Evolutionary conservation across 495 filamentous ascomycete genomes (phyloP).

Genomic region (Neurospora sp.): DNA sequence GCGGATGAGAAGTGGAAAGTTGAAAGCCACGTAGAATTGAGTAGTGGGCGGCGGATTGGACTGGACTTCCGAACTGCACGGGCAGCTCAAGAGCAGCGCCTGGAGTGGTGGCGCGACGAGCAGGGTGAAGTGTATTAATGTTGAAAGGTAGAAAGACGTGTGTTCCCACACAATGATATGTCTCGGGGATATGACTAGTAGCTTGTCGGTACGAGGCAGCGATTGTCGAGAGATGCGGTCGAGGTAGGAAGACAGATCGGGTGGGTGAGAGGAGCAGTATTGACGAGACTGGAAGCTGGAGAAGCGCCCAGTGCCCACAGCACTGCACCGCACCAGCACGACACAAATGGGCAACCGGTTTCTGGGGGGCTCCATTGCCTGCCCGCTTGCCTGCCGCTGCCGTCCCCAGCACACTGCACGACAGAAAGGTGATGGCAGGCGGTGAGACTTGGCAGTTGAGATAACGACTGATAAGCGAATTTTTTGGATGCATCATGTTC

Average conservation of each 20-base stretch:
- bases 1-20: conserved; percentile 6
- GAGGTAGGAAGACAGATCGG: background rate
- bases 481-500: conserved; percentile 12
- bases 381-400: conserved; percentile 13
- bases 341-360: conserved; percentile 11
- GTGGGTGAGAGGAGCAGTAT: conserved; percentile 4
- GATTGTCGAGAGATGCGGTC: conserved; percentile 7
- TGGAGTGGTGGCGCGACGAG: conserved; percentile 8
- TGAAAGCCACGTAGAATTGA: conserved; percentile 20
- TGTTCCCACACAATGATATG: background rate
- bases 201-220: background rate
- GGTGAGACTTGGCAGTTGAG: conserved; percentile 17
- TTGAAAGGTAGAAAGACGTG: background rate
- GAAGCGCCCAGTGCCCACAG: conserved; percentile 11
- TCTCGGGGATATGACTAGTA: background rate
- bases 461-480: conserved; percentile 26
- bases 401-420: background rate
- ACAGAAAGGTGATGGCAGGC: conserved; percentile 3
- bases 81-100: conserved; percentile 11
- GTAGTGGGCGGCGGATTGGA: background rate
- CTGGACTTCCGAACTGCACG: conserved; percentile 6
- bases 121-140: background rate
- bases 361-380: conserved; percentile 11
- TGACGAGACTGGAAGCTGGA: conserved; percentile 13
- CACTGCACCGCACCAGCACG: conserved; percentile 6